Conservation (phyloP, 495 filamentous ascomycete genomes). For the Polyplosphaeria fusca region DNA sequence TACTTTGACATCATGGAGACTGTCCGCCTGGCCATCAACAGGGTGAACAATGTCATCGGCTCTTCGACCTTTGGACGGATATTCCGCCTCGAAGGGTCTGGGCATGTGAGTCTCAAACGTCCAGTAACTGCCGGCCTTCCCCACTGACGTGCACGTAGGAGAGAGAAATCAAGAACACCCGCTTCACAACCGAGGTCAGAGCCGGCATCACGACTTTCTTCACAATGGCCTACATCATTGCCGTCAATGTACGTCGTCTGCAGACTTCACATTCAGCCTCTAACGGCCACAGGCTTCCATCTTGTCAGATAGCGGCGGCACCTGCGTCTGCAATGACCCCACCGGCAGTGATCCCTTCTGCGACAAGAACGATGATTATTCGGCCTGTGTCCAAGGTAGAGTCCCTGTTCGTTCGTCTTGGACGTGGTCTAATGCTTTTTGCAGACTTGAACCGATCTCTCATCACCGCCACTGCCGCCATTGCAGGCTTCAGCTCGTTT, state of each 20-base stretch:
- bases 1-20: constrained; percentile 24
- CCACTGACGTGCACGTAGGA: constrained; percentile 39
- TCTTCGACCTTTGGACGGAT: constrained; percentile 35
- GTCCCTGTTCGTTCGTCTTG: background rate
- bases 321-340: constrained; percentile 64
- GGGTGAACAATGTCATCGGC: constrained; percentile 26
- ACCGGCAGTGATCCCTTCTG: constrained; percentile 49
- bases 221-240: constrained; percentile 80
- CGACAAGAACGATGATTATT: constrained; percentile 54
- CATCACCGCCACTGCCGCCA: constrained; percentile 77
- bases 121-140: background rate
- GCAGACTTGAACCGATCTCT: constrained; percentile 67
- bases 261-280: background rate
- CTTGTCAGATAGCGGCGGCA: constrained; percentile 63
- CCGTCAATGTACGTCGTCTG: constrained; percentile 54
- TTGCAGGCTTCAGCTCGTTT: constrained; percentile 67
- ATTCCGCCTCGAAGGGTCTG: constrained; percentile 72
- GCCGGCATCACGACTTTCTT: constrained; percentile 81
- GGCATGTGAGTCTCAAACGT: constrained; percentile 56
- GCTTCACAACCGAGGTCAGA: constrained; percentile 77
- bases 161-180: constrained; percentile 64
- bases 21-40: constrained; percentile 5
- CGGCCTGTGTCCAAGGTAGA: constrained; percentile 51
- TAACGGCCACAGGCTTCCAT: constrained; percentile 44
- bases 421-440: constrained; percentile 2